Evolutionary conservation across 192 early-diverging fungal genomes (phyloP).

Genomic region (Backusella luteola): DNA sequence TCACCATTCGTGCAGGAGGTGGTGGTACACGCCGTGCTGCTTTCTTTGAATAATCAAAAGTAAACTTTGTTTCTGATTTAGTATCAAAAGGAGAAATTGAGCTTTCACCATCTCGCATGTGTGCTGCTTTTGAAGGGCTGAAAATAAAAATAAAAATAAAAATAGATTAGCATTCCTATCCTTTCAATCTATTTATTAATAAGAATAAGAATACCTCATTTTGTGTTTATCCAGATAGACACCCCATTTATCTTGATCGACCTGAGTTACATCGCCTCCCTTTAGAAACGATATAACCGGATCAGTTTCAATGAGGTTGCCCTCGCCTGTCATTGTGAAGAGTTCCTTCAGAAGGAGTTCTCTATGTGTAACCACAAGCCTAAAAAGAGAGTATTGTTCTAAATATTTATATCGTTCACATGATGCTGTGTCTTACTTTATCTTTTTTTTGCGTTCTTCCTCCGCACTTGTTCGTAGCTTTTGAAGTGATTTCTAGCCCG

Average conservation of each 20-base stretch:
- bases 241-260: slow-evolving; percentile 21
- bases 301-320: slow-evolving; percentile 7
- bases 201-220: background rate
- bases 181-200: background rate
- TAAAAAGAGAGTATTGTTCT: background rate
- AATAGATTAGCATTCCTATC: background rate
- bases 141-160: background rate
- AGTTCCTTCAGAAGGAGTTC: slow-evolving; percentile 21
- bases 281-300: slow-evolving; percentile 14
- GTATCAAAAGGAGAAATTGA: background rate
- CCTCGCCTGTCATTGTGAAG: slow-evolving; percentile 18
- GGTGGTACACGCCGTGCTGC: slow-evolving; percentile 43
- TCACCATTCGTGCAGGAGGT: slow-evolving; percentile 57
- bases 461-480: slow-evolving; percentile 13
- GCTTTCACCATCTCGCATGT: background rate
- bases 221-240: slow-evolving; percentile 22
- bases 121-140: slow-evolving; percentile 4
- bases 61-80: background rate
- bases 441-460: slow-evolving; percentile 16
- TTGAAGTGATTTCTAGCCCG: slow-evolving; percentile 13
- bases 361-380: slow-evolving; percentile 16
- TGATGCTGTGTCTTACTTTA: slow-evolving; percentile 15
- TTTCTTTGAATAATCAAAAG: slow-evolving; percentile 40
- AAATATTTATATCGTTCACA: background rate
- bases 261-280: slow-evolving; percentile 9